Percentiles rank a stretch among this genome's conserved stretches.
Conservation (phyloP, 495 filamentous ascomycete species). For the Immersiella caudata region DNA sequence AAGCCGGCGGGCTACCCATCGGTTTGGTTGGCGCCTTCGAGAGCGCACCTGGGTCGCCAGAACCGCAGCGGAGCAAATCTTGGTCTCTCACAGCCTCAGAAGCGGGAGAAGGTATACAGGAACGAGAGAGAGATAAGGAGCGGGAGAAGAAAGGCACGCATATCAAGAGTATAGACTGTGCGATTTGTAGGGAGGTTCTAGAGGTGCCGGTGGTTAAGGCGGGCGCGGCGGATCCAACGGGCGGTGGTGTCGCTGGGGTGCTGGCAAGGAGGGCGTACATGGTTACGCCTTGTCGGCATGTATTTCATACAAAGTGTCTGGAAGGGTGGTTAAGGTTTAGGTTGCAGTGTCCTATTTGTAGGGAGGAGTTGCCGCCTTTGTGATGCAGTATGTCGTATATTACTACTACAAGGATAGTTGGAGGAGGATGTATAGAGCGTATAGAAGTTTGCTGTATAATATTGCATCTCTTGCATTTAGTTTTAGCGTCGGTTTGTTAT, state of each 20-base stretch:
- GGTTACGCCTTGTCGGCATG: constrained; percentile 96
- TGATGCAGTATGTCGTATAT: constrained; percentile 42
- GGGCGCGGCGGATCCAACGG: constrained; percentile 52
- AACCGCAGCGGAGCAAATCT: constrained; percentile 36
- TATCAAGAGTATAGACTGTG: constrained; percentile 70
- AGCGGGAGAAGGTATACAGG: constrained; percentile 19
- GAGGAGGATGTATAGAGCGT: background rate
- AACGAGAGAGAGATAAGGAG: constrained; percentile 35
- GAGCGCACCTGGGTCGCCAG: constrained; percentile 35
- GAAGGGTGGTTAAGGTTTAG: constrained; percentile 96
- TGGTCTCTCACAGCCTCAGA: constrained; percentile 22
- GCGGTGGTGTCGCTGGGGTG: constrained; percentile 66
- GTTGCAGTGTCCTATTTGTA: constrained; percentile 93
- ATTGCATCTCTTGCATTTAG: too few relatives aligned
- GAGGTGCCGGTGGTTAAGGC: constrained; percentile 80
- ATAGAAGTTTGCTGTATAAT: too few relatives aligned
- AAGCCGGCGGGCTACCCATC: constrained; percentile 76
- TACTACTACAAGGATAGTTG: background rate
- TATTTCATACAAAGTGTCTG: constrained; percentile 90
- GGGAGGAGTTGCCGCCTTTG: constrained; percentile 83
- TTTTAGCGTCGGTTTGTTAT: too few relatives aligned
- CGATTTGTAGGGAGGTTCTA: constrained; percentile 89
- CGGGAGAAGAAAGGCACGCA: constrained; percentile 46
- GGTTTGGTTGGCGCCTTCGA: constrained; percentile 50
- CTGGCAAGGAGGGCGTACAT: constrained; percentile 84